Percentiles rank a stretch among this genome's conserved stretches.
Conservation (phyloP, 2,329 filamentous ascomycete genomes). For the Alternaria incomplexa region DNA sequence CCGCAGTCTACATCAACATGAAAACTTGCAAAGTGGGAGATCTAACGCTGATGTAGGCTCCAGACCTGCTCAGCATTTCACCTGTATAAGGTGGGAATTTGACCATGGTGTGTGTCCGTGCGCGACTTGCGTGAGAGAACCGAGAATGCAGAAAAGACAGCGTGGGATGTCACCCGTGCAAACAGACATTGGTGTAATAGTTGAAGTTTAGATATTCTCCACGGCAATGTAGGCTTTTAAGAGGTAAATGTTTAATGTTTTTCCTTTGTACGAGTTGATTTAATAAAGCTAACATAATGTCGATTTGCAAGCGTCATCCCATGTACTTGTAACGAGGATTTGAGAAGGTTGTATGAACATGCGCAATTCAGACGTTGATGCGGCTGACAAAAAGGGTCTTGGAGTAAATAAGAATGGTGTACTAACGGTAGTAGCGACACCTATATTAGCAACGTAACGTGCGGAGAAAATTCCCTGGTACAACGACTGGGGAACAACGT, state of each 20-base stretch:
- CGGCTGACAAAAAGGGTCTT: neutral
- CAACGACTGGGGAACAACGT: conserved; percentile 2
- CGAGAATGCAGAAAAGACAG: no score
- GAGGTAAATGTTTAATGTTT: neutral
- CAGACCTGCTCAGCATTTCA: neutral
- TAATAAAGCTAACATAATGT: neutral
- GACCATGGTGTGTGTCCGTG: neutral
- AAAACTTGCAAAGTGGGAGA: neutral
- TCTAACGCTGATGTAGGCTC: neutral
- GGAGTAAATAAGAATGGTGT: neutral
- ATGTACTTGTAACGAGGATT: neutral
- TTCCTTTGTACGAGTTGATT: neutral
- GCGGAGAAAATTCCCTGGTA: conserved; percentile 8
- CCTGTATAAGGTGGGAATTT: neutral
- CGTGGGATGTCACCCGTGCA: no score
- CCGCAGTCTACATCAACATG: neutral
- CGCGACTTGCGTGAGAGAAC: neutral
- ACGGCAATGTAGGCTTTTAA: neutral
- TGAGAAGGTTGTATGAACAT: neutral
- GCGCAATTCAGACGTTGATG: neutral
- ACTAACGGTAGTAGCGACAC: neutral
- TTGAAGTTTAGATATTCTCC: neutral
- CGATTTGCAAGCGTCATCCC: neutral
- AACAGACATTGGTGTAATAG: neutral
- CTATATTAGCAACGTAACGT: neutral